These are phyloP conservation scores for Lenwebbia sp. DNA, from an alignment of 345 rosid species.

Conservation along the genomic window DNA sequence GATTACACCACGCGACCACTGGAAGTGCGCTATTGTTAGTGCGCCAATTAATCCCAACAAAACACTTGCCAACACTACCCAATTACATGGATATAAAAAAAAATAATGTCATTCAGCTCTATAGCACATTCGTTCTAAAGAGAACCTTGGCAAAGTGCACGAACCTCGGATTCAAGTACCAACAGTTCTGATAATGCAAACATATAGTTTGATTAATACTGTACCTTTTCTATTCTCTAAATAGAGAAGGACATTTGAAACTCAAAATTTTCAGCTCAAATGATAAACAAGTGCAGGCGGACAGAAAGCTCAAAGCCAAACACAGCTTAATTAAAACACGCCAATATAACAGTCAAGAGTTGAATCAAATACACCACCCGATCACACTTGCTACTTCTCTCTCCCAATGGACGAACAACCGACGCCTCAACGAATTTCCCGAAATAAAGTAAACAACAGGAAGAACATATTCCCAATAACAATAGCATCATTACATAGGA, in stretches of 20 bases:
- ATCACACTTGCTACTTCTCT: neutral
- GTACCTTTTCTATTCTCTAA: neutral
- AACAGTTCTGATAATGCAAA: neutral
- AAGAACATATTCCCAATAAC: neutral
- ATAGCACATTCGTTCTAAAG: neutral
- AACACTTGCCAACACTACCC: neutral
- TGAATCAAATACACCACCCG: neutral
- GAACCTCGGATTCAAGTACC: neutral
- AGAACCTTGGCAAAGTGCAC: neutral
- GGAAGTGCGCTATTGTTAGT: neutral
- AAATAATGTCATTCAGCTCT: neutral
- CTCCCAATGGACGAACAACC: neutral
- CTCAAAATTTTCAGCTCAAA: neutral
- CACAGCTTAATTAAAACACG: neutral
- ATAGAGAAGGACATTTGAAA: neutral
- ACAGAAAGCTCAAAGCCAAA: neutral
- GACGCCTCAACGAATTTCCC: neutral
- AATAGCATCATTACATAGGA: neutral
- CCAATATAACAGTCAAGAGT: neutral
- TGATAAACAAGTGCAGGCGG: neutral
- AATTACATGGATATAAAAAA: neutral
- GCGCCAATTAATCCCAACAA: neutral
- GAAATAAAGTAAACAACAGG: neutral
- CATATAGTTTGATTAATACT: neutral
- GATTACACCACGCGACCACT: neutral